phyloP scores from a whole-genome alignment of 2,329 filamentous ascomycete genomes.

The Penicillium sp. region DNA sequence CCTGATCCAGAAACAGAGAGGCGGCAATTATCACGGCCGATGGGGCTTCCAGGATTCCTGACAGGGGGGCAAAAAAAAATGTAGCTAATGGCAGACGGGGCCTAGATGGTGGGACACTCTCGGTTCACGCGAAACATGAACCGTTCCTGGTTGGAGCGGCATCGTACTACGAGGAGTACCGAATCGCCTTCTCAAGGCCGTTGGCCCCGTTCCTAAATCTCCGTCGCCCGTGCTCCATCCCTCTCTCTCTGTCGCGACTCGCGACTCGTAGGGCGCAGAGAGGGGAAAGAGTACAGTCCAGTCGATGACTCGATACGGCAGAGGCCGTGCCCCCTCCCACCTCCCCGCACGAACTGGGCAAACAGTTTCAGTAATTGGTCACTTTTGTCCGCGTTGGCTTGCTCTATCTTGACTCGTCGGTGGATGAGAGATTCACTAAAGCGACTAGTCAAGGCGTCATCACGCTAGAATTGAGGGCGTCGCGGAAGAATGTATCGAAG shows the following conservation, averaged over 20 bases:
- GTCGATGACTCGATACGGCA: background rate
- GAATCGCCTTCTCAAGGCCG: background rate
- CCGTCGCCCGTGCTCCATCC: background rate
- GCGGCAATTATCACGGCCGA: background rate
- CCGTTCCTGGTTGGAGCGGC: background rate
- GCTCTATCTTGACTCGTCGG: background rate
- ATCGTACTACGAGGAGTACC: background rate
- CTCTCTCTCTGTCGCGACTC: too few species aligned
- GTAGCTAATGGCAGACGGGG: background rate
- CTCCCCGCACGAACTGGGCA: background rate
- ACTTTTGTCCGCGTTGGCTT: background rate
- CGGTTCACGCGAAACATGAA: background rate
- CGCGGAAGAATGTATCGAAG: background rate
- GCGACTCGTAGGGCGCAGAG: too few species aligned
- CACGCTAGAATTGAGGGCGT: background rate
- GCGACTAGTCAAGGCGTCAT: background rate
- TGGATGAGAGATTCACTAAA: background rate
- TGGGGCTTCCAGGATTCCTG: background rate
- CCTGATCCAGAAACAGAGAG: background rate
- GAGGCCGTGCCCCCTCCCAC: background rate
- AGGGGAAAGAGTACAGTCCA: too few species aligned
- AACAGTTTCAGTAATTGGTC: conserved; percentile 1
- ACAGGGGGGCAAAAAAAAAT: background rate
- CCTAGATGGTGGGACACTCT: background rate
- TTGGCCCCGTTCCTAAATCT: background rate